Conservation (phyloP, 495 filamentous ascomycete genomes). For the Penicillium pulvis region DNA sequence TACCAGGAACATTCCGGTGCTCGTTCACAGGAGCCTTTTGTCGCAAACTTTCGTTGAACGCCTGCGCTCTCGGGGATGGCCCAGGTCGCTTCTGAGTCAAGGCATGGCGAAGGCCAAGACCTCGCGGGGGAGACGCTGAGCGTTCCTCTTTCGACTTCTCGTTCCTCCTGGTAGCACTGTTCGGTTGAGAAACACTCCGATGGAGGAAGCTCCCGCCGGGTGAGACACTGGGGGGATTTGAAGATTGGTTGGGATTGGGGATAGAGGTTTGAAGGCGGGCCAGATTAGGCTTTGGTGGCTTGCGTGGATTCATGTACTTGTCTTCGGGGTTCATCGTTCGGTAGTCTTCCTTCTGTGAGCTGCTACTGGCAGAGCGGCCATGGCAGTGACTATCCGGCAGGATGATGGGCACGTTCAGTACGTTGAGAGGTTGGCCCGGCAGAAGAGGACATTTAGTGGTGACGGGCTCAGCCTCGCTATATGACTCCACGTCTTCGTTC, state of each 20-base stretch:
- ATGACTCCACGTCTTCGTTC: slow-evolving; percentile 71
- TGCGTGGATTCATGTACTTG: slow-evolving; percentile 70
- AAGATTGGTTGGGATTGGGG: slow-evolving; percentile 44
- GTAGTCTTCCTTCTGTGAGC: slow-evolving; percentile 47
- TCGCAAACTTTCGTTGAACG: slow-evolving; percentile 1
- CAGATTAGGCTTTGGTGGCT: slow-evolving; percentile 55
- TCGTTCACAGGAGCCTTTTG: slow-evolving; percentile 6
- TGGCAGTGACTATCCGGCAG: slow-evolving; percentile 46
- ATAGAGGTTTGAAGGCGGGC: slow-evolving; percentile 59
- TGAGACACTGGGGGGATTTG: slow-evolving; percentile 29
- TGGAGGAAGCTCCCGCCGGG: slow-evolving; percentile 30
- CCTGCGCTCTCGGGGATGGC: slow-evolving; percentile 13
- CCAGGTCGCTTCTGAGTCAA: slow-evolving; percentile 20
- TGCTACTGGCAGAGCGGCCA: slow-evolving; percentile 38
- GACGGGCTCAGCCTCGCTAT: slow-evolving; percentile 67
- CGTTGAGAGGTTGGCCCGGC: slow-evolving; percentile 82
- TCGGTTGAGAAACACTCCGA: slow-evolving; percentile 40
- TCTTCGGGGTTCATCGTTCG: slow-evolving; percentile 78
- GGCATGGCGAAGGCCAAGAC: slow-evolving; percentile 38
- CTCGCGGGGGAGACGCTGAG: slow-evolving; percentile 45
- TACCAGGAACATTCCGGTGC: slow-evolving; percentile 23
- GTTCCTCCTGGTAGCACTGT: slow-evolving; percentile 29
- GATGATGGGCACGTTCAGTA: slow-evolving; percentile 77
- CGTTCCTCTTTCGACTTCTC: slow-evolving; percentile 34
- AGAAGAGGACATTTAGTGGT: slow-evolving; percentile 83